Base-by-base conservation (phyloP, 257 asterid genomes). In the Hygrophila difformis region DNA sequence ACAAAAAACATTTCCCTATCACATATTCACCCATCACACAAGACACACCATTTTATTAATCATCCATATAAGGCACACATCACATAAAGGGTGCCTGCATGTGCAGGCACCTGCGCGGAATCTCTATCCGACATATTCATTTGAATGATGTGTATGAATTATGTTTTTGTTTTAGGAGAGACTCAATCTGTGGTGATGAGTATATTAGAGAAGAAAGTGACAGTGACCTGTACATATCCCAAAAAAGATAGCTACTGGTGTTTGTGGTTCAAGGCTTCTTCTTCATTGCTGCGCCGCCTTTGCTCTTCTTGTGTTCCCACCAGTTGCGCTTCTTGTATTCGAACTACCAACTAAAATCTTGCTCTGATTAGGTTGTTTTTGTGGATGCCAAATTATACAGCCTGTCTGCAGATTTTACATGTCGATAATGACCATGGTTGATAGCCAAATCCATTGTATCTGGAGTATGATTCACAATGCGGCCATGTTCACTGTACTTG, bases 161-260 rank as follows among this genome's bases (percentile, higher is more conserved):
- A n/a, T n/a, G n/a, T n/a, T n/a, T n/a, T n/a, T n/a, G 50, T 45
- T 53, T 24, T 63, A 87, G 97, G 93, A 22, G 93, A 77, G 49
- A 75, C 81, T 26, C 71, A 83, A 52, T 77, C 94, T 0, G 81
- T 83, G 74, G 61, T 71, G 79, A 57, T 78, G 12, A 80, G 91
- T 63, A 73, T 87, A 45, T 6, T 72, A 60, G 87, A 83, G 63
- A 87, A 87, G 65, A 84, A 60, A 60, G 87, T 85, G 2, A 78
- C 85, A 1, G 68, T 85, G 22, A 85, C 87, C n/a, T 76, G 75
- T 57, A 60, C 58, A 56, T 53, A 60, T 51, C 69, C 78, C 10
- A 56, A 56, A 36, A 38, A 57, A 42, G 12, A 65, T 18, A 49
- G 56, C 12, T 41, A 11, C 39, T 37, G 63, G 62, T 61, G 49